Evolutionary conservation across 306 rosid genomes (phyloP).

Genomic region (Phaseolus lunatus): DNA sequence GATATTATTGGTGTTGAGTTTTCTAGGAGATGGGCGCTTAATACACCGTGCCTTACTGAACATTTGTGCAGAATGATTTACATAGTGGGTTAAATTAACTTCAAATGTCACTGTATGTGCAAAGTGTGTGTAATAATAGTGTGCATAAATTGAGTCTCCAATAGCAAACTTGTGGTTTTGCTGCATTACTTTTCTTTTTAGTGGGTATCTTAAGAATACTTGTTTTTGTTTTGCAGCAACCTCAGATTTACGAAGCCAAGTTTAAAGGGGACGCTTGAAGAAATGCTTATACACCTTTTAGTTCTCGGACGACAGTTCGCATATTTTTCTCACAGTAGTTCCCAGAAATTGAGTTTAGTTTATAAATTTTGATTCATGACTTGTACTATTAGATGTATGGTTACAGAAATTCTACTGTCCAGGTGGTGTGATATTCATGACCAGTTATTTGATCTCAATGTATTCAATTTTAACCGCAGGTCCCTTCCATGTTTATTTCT

Average conservation of each 20-base stretch:
- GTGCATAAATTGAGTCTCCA: slow-evolving; percentile 1
- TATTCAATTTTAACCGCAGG: slow-evolving; percentile 17
- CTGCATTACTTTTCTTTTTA: background rate
- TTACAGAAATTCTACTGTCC: slow-evolving; percentile 38
- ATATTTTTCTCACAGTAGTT: slow-evolving; percentile 40
- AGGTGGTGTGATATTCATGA: slow-evolving; percentile 28
- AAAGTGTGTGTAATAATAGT: background rate
- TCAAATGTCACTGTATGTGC: slow-evolving; percentile 11
- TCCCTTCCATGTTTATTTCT: background rate
- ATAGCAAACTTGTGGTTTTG: background rate
- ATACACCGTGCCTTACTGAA: background rate
- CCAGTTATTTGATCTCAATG: slow-evolving; percentile 36
- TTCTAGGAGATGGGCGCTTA: background rate
- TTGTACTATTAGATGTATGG: slow-evolving; percentile 44
- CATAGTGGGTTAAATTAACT: slow-evolving; percentile 18
- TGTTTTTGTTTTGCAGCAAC: slow-evolving; percentile 66
- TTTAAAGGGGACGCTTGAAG: slow-evolving; percentile 70
- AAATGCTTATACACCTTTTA: slow-evolving; percentile 32
- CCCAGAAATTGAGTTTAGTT: slow-evolving; percentile 35
- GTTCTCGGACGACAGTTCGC: background rate
- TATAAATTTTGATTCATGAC: slow-evolving; percentile 40
- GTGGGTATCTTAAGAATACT: background rate
- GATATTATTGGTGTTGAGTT: background rate
- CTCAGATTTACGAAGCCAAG: slow-evolving; percentile 80
- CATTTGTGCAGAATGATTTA: background rate